phyloP scores from a whole-genome alignment of 306 rosid species.

The Amphicarpaea edgeworthii region DNA sequence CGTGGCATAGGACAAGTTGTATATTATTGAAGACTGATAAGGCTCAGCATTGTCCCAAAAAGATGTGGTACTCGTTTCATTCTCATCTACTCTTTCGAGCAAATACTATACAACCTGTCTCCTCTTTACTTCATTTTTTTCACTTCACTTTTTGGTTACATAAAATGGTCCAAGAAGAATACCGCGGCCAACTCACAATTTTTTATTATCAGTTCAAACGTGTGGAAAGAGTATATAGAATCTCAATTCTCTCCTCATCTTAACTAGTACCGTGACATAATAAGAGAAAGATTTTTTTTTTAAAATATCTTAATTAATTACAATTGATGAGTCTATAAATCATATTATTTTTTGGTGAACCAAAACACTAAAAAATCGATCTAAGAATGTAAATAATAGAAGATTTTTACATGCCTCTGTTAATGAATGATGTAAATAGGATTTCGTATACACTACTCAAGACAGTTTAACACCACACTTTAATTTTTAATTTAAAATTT shows the following conservation, averaged over 20 bases:
- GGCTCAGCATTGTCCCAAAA: constrained; percentile 13
- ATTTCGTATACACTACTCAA: too few relatives aligned
- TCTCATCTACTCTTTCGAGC: neutral
- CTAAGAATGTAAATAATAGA: too few relatives aligned
- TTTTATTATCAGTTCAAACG: neutral
- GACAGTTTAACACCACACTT: too few relatives aligned
- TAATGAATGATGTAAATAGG: too few relatives aligned
- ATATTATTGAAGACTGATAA: constrained; percentile 29
- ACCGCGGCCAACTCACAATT: neutral
- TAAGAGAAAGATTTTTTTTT: neutral
- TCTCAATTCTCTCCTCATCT: neutral
- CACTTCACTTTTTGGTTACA: neutral
- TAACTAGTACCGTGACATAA: neutral
- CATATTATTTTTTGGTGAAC: too few relatives aligned
- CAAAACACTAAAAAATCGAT: too few relatives aligned
- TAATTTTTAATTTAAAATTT: too few relatives aligned
- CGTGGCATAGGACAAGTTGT: constrained; percentile 36
- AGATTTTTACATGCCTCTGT: too few relatives aligned
- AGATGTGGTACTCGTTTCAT: constrained; percentile 30
- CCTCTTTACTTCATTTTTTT: neutral
- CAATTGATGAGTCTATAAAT: too few relatives aligned
- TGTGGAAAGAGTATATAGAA: neutral
- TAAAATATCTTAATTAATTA: too few relatives aligned
- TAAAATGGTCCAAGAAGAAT: neutral
- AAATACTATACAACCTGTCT: neutral